Base-by-base conservation (phyloP, 495 filamentous ascomycete species). In the Lophium mytilinum region DNA sequence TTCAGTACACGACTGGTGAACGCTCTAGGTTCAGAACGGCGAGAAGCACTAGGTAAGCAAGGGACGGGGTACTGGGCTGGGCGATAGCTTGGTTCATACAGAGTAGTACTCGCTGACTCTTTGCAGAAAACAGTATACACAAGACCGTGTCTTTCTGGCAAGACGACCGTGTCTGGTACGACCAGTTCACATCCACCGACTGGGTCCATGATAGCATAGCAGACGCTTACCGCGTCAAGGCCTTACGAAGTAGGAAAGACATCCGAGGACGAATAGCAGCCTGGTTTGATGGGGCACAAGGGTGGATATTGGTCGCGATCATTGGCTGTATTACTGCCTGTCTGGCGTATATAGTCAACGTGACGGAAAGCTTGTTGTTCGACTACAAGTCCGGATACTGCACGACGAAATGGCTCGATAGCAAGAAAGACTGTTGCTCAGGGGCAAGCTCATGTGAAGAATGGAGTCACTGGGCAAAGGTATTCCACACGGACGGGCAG, bases 121-220 rank as follows among this genome's bases (percentile, higher is more conserved):
- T n/a, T 12, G 2, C 24, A 50, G 56, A 64, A 24, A 52, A 40
- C 34, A 67, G 36, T 56, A 49, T 70, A 47, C 57, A 65, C 4
- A 46, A 55, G 24, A 30, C 24, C 24, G 24, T 30, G 0, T 71
- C 66, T 4, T 43, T 71, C 43, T 68, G 58, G 50, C 48, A 59
- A 11, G 89, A 98, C 65, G 90, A 98, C 50, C 82, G 93, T 15
- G 87, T 93, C 11, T 98, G 93, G 93, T 98, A 98, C 71, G 92
- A 98, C 74, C 93, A 98, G 71, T 96, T 97, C 71, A 96, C 92
- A 6, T 95, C 88, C 9, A 97, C 92, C 63, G 93, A 98, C 70
- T 97, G 92, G 93, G 93, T 98, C 8, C 90, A 95, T 66, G 93
- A 98, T 65, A 93, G 88, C 69, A 96, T 97, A 60, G 90, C 91